A percentile compares a stretch with the other conserved stretches of the same genome.
Evolutionary conservation across 148 eudicot genomes (phyloP).

Genomic region (Dysphania ambrosioides): DNA sequence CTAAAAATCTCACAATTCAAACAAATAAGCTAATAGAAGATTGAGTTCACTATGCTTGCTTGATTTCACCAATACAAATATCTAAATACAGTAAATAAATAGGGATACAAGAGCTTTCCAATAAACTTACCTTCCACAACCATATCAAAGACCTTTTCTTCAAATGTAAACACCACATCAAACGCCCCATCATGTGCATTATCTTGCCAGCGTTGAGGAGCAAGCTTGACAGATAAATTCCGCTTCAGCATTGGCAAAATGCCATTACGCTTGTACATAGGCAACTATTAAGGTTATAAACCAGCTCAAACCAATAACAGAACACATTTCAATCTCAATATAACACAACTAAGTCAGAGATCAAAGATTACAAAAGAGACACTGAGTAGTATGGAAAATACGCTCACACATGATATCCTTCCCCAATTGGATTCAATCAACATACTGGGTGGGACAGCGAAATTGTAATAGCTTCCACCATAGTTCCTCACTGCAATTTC

Average conservation of each 20-base stretch:
- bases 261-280: constrained; percentile 86
- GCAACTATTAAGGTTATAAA: constrained; percentile 31
- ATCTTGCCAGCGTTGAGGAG: constrained; percentile 98
- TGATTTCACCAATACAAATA: neutral
- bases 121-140: constrained; percentile 78
- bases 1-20: constrained; percentile 1
- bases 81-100: neutral
- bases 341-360: neutral
- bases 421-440: neutral
- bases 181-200: constrained; percentile 83
- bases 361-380: neutral
- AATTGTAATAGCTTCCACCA: neutral
- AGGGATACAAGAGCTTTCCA: neutral
- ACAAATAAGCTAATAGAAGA: neutral
- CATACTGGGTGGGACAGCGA: neutral
- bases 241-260: constrained; percentile 93
- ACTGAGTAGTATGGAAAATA: neutral
- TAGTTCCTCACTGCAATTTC: neutral
- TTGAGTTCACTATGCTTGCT: neutral
- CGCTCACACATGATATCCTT: neutral
- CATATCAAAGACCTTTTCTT: constrained; percentile 94
- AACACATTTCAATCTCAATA: neutral
- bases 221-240: constrained; percentile 66
- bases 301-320: constrained; percentile 8
- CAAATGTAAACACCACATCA: constrained; percentile 83